Base-by-base conservation (phyloP, 306 rosid genomes). In the Coriaria nepalensis region DNA sequence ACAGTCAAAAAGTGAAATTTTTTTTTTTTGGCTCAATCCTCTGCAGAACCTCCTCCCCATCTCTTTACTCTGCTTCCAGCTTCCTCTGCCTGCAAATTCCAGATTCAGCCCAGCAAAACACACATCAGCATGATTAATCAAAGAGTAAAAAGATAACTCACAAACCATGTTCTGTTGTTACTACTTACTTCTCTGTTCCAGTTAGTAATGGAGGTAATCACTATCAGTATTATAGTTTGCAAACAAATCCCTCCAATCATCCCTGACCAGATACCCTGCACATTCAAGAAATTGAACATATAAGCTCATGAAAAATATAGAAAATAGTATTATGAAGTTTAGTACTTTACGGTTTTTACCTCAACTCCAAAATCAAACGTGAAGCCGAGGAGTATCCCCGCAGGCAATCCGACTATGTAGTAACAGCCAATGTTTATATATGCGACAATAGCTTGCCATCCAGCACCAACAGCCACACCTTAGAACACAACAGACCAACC, bases 1-100 rank as follows among this genome's bases (percentile, higher is more conserved):
- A n/a, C n/a, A n/a, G n/a, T n/a, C n/a, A n/a, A n/a, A n/a, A n/a
- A n/a, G n/a, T n/a, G n/a, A n/a, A n/a, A n/a, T n/a, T n/a, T n/a
- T n/a, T n/a, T n/a, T n/a, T n/a, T n/a, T n/a, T n/a, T n/a, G n/a
- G n/a, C n/a, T n/a, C n/a, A n/a, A n/a, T n/a, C n/a, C n/a, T n/a
- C n/a, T n/a, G n/a, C n/a, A n/a, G n/a, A n/a, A n/a, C n/a, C 93
- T 49, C 86, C 93, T 54, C 93, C 95, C 95, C 93, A 86, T 45
- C 50, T 64, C 68, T 10, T 68, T 65, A 86, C 82, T 0, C 95
- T 82, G 47, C 72, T 54, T 40, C 72, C 93, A 51, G 93, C 95
- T 56, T 75, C 29, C 36, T 81, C 77, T 40, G 87, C 93, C 95
- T 86, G 85, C 60, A 35, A 33, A n/a, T n/a, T n/a, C n/a, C n/a